Conservation (phyloP, 805 yeast species). For the Saccharomycopsis sp. region DNA sequence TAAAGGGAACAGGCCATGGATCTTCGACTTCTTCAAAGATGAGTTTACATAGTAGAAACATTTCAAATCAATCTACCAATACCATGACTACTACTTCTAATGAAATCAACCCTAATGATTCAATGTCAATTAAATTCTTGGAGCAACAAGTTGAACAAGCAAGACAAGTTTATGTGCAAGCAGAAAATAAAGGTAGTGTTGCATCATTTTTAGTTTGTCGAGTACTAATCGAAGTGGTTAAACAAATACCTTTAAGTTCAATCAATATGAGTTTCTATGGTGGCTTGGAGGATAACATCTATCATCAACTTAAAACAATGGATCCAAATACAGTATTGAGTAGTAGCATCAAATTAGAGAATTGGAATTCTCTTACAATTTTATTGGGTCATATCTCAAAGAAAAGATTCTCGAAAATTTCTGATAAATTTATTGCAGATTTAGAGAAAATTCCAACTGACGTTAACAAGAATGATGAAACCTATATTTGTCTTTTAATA, state of each 20-base stretch:
- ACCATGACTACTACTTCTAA: slow-evolving; percentile 2
- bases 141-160: slow-evolving; percentile 34
- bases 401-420: slow-evolving; percentile 75
- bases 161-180: slow-evolving; percentile 66
- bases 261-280: slow-evolving; percentile 74
- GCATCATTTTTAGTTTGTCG: slow-evolving; percentile 86
- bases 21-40: slow-evolving; percentile 14
- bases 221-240: slow-evolving; percentile 85
- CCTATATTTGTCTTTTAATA: slow-evolving; percentile 64
- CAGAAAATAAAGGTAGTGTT: slow-evolving; percentile 80
- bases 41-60: slow-evolving; percentile 19
- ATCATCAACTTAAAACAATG: slow-evolving; percentile 79
- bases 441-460: slow-evolving; percentile 67
- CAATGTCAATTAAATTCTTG: slow-evolving; percentile 12
- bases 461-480: slow-evolving; percentile 37
- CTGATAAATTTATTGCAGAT: slow-evolving; percentile 90
- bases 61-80: slow-evolving; percentile 16
- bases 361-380: slow-evolving; percentile 89
- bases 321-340: slow-evolving; percentile 67
- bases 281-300: slow-evolving; percentile 87
- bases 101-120: slow-evolving; percentile 6
- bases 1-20: slow-evolving; percentile 12
- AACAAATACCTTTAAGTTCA: slow-evolving; percentile 70
- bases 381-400: slow-evolving; percentile 87
- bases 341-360: slow-evolving; percentile 75